Evolutionary conservation across 2,329 filamentous ascomycete species (phyloP).

Genomic region (Penicillium fuscoglaucum): DNA sequence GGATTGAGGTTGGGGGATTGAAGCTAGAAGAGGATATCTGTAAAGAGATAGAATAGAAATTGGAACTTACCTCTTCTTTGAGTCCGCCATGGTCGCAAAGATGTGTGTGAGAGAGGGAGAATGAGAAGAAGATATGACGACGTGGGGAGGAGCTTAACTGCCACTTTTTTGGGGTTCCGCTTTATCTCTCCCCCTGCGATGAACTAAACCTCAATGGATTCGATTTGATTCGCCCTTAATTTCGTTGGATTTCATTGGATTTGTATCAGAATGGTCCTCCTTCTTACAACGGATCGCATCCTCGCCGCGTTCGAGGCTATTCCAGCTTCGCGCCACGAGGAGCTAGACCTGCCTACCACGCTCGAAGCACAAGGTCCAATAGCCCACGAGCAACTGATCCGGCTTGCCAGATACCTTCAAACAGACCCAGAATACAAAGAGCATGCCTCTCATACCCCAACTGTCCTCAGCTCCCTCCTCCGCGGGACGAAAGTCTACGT

Average conservation of each 20-base stretch:
- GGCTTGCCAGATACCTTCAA: slow-evolving; percentile 36
- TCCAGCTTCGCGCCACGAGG: slow-evolving; percentile 30
- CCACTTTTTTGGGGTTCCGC: slow-evolving; percentile 28
- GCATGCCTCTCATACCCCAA: neutral
- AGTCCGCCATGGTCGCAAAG: slow-evolving; percentile 34
- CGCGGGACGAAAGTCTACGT: slow-evolving; percentile 70
- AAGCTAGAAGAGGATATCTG: neutral
- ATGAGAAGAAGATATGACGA: slow-evolving; percentile 19
- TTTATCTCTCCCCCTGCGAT: slow-evolving; percentile 9
- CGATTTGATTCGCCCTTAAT: neutral
- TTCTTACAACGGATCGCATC: slow-evolving; percentile 43
- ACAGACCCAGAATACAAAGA: slow-evolving; percentile 15
- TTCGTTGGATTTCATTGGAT: neutral
- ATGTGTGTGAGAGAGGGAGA: slow-evolving; percentile 9
- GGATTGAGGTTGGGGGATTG: neutral
- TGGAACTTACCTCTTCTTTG: slow-evolving; percentile 30
- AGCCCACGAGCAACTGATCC: slow-evolving; percentile 45
- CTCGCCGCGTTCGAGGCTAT: slow-evolving; percentile 41
- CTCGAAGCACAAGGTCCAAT: slow-evolving; percentile 38
- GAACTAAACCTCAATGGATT: neutral
- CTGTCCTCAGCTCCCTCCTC: slow-evolving; percentile 69
- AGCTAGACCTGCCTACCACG: slow-evolving; percentile 37
- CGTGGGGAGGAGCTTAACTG: slow-evolving; percentile 29
- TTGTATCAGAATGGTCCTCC: slow-evolving; percentile 41
- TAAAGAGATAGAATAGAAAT: neutral